These are phyloP conservation scores for Crepidotus variabilis DNA, from an alignment of 768 basidiomycete genomes.

Conservation along the genomic window DNA sequence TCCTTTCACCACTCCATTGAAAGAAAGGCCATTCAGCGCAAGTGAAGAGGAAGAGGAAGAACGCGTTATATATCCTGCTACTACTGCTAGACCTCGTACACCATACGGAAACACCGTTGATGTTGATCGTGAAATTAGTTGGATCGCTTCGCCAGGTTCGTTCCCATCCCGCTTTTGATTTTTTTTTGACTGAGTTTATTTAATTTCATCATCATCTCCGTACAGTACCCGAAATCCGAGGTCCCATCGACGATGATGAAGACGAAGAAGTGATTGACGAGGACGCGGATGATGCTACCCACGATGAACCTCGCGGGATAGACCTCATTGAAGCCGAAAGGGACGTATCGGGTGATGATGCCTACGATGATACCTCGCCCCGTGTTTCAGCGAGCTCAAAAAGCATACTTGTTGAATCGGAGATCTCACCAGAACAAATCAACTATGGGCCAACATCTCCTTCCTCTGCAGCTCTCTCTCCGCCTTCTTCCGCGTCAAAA, in stretches of 20 bases:
- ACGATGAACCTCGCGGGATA: conserved; percentile 26
- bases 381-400: conserved; percentile 57
- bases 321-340: conserved; percentile 40
- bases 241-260: conserved; percentile 58
- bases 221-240: conserved; percentile 58
- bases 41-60: conserved; percentile 60
- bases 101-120: conserved; percentile 38
- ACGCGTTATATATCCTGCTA: conserved; percentile 60
- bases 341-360: conserved; percentile 50
- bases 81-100: conserved; percentile 45
- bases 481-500: conserved; percentile 32
- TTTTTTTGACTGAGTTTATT: conserved; percentile 8
- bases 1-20: conserved; percentile 69
- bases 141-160: conserved; percentile 73
- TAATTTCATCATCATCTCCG: background rate
- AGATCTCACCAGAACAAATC: conserved; percentile 47
- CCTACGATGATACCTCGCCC: conserved; percentile 48
- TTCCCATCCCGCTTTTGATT: conserved; percentile 8
- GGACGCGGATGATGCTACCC: conserved; percentile 36
- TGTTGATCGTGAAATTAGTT: conserved; percentile 64
- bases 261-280: conserved; percentile 52
- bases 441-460: conserved; percentile 12
- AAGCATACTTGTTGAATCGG: conserved; percentile 59
- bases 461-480: conserved; percentile 35
- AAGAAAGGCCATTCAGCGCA: conserved; percentile 48